Evolutionary conservation across 805 yeast species (phyloP).

Genomic region (Grigorovia jiainica): DNA sequence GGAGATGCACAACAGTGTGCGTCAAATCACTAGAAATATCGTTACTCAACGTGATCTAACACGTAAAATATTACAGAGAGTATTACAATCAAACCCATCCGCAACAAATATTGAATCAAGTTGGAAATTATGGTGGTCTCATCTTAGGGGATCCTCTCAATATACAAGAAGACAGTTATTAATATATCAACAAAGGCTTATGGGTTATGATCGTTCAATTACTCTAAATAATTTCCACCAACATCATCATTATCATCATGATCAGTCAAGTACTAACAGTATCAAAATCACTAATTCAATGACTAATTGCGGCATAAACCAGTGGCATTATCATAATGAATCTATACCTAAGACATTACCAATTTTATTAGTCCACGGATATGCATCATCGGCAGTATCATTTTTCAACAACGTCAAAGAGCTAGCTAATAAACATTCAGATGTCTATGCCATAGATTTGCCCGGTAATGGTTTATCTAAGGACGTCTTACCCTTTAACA

Average conservation of each 20-base stretch:
- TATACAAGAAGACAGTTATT: slow-evolving; percentile 5
- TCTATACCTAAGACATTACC: slow-evolving; percentile 18
- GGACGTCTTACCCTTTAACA: neutral
- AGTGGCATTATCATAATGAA: slow-evolving; percentile 25
- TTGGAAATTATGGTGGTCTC: slow-evolving; percentile 6
- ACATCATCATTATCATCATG: too few relatives aligned
- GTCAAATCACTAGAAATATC: neutral
- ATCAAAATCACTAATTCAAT: too few relatives aligned
- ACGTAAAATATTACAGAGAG: neutral
- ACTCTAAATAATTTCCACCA: too few relatives aligned
- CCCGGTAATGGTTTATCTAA: slow-evolving; percentile 60
- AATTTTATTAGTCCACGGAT: slow-evolving; percentile 70
- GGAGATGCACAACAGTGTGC: too few relatives aligned
- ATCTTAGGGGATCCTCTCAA: slow-evolving; percentile 1
- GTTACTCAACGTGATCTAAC: neutral
- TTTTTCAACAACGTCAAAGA: slow-evolving; percentile 60
- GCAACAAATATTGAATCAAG: neutral
- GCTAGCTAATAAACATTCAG: slow-evolving; percentile 38
- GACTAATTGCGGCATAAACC: slow-evolving; percentile 23
- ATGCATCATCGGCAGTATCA: slow-evolving; percentile 82
- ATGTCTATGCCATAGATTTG: slow-evolving; percentile 58
- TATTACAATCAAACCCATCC: neutral
- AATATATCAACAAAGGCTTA: slow-evolving; percentile 15
- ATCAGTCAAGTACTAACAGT: too few relatives aligned
- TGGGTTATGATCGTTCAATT: too few relatives aligned